phyloP scores from a whole-genome alignment of 495 filamentous ascomycete genomes.

The Cudoniella acicularis region DNA sequence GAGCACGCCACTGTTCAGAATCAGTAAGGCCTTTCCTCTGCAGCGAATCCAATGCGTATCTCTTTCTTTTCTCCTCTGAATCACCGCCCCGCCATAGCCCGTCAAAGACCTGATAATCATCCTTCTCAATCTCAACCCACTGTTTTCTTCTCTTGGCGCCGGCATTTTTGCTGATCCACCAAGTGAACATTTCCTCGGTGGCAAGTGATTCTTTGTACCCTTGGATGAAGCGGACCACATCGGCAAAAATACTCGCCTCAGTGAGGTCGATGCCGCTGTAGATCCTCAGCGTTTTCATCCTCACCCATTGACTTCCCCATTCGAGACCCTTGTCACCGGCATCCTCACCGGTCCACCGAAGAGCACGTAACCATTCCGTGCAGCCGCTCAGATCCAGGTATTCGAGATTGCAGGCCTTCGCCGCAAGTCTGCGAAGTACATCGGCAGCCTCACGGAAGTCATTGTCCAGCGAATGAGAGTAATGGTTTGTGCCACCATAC shows the following conservation, averaged over 20 bases:
- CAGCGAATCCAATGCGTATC: constrained; percentile 1
- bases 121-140: constrained; percentile 18
- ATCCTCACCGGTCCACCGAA: constrained; percentile 38
- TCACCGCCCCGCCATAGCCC: constrained; percentile 12
- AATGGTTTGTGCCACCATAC: constrained; percentile 61
- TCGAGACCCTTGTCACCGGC: constrained; percentile 13
- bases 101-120: constrained; percentile 14
- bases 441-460: constrained; percentile 68
- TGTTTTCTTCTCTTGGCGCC: not conserved
- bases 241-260: not conserved
- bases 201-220: constrained; percentile 3
- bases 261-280: constrained; percentile 1
- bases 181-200: constrained; percentile 1
- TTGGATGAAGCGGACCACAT: constrained; percentile 4
- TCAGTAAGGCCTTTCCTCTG: not conserved
- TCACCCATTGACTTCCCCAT: constrained; percentile 19
- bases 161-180: constrained; percentile 6
- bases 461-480: constrained; percentile 59
- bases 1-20: not conserved
- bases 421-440: constrained; percentile 65
- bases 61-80: constrained; percentile 16
- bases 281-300: constrained; percentile 8
- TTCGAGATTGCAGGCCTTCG: constrained; percentile 63
- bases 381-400: constrained; percentile 83
- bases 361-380: constrained; percentile 60